Evolutionary conservation across 495 filamentous ascomycete genomes (phyloP).

Genomic region (Rusavskia elegans): DNA sequence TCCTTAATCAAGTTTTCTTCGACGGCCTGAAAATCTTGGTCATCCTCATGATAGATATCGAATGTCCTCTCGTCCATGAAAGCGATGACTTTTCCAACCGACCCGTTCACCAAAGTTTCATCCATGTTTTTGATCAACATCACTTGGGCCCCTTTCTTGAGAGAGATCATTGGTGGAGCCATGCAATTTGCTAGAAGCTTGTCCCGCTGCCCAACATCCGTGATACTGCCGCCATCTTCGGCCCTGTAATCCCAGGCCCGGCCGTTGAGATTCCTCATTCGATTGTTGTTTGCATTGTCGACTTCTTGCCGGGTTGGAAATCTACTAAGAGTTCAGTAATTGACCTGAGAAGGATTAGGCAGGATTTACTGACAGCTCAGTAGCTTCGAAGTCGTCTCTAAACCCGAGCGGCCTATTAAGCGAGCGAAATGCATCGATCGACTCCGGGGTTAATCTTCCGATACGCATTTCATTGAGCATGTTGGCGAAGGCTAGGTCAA

Average conservation of each 20-base stretch:
- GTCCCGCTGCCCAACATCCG: constrained; percentile 50
- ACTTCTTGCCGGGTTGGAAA: constrained; percentile 88
- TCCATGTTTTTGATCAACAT: constrained; percentile 99
- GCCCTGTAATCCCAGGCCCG: constrained; percentile 50
- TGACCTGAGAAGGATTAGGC: background rate
- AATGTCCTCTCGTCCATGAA: constrained; percentile 81
- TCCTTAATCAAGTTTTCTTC: constrained; percentile 23
- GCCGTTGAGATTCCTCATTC: constrained; percentile 59
- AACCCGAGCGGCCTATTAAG: constrained; percentile 56
- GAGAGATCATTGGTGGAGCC: constrained; percentile 57
- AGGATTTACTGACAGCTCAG: constrained; percentile 51
- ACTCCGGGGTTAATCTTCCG: constrained; percentile 55
- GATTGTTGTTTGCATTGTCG: constrained; percentile 62
- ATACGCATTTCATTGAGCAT: constrained; percentile 98
- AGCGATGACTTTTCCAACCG: constrained; percentile 64
- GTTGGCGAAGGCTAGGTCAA: constrained; percentile 51
- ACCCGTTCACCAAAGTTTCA: constrained; percentile 84
- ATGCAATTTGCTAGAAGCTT: constrained; percentile 80
- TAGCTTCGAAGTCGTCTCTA: constrained; percentile 67
- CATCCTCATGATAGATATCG: constrained; percentile 41
- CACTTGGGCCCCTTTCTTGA: constrained; percentile 89
- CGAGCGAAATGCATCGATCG: constrained; percentile 51
- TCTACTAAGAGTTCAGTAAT: constrained; percentile 20
- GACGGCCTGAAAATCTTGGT: constrained; percentile 32
- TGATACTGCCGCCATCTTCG: constrained; percentile 56